phyloP scores from a whole-genome alignment of 805 yeast species.

The Saccharomycopsis sp. region DNA sequence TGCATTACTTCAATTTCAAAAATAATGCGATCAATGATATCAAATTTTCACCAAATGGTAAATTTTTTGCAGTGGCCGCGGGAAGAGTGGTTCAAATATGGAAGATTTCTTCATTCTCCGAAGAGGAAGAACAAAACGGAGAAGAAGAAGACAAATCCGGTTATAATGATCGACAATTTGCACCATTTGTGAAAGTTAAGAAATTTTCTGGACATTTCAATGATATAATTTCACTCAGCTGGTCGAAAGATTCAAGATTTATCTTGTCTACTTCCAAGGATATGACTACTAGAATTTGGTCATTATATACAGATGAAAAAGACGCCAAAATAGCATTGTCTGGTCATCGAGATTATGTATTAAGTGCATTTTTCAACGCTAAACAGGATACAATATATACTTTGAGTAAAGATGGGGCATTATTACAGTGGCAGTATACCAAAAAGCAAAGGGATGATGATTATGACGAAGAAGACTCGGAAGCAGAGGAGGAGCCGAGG shows the following conservation, averaged over 20 bases:
- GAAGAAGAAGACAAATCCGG: constrained; percentile 31
- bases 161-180: constrained; percentile 83
- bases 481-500: constrained; percentile 31
- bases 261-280: constrained; percentile 83
- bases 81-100: constrained; percentile 85
- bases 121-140: constrained; percentile 1
- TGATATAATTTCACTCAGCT: constrained; percentile 67
- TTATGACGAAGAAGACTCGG: constrained; percentile 33
- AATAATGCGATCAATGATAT: constrained; percentile 59
- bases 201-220: constrained; percentile 90
- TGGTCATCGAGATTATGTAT: constrained; percentile 87
- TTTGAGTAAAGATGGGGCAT: constrained; percentile 89
- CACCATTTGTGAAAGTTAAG: constrained; percentile 89
- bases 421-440: constrained; percentile 85
- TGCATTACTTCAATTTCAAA: constrained; percentile 92
- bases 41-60: constrained; percentile 84
- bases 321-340: constrained; percentile 77
- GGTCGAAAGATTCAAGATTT: constrained; percentile 91
- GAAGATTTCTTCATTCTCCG: constrained; percentile 63
- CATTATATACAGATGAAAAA: constrained; percentile 60
- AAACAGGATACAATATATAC: constrained; percentile 89
- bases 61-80: constrained; percentile 76
- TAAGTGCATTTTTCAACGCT: constrained; percentile 80
- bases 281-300: constrained; percentile 79
- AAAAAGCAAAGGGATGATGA: constrained; percentile 44